Evolutionary conservation across 2,329 filamentous ascomycete genomes (phyloP).

Genomic region (Pestalotiopsis sp.): DNA sequence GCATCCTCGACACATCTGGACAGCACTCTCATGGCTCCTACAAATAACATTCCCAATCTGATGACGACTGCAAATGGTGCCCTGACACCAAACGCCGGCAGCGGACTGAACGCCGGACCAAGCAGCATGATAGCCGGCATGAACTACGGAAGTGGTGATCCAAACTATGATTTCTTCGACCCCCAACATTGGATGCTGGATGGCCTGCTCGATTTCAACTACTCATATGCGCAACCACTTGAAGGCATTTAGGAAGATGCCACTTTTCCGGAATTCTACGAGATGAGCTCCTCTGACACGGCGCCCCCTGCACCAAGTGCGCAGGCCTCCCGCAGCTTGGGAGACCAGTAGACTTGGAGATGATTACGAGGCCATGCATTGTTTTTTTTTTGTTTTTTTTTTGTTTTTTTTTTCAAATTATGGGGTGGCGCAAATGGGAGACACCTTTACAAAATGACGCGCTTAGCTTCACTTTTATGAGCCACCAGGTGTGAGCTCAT

Average conservation of each 20-base stretch:
- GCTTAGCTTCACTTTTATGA: not conserved
- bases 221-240: constrained; percentile 55
- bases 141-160: constrained; percentile 59
- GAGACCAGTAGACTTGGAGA: not conserved
- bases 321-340: not conserved
- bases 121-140: constrained; percentile 52
- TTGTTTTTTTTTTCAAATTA: no score
- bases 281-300: not conserved
- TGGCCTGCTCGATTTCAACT: constrained; percentile 80
- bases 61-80: constrained; percentile 50
- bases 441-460: not conserved
- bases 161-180: constrained; percentile 86
- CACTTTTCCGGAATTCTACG: not conserved
- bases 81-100: constrained; percentile 53
- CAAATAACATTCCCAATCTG: constrained; percentile 50
- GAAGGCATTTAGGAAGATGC: constrained; percentile 48
- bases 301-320: not conserved
- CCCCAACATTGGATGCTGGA: constrained; percentile 94
- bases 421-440: not conserved
- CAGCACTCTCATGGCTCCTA: constrained; percentile 56
- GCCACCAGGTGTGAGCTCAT: not conserved
- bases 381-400: no score
- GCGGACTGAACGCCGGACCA: constrained; percentile 44
- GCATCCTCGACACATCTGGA: constrained; percentile 68
- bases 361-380: not conserved